Evolutionary conservation across 495 filamentous ascomycete genomes (phyloP).

Genomic region (Penicillium antarcticum): DNA sequence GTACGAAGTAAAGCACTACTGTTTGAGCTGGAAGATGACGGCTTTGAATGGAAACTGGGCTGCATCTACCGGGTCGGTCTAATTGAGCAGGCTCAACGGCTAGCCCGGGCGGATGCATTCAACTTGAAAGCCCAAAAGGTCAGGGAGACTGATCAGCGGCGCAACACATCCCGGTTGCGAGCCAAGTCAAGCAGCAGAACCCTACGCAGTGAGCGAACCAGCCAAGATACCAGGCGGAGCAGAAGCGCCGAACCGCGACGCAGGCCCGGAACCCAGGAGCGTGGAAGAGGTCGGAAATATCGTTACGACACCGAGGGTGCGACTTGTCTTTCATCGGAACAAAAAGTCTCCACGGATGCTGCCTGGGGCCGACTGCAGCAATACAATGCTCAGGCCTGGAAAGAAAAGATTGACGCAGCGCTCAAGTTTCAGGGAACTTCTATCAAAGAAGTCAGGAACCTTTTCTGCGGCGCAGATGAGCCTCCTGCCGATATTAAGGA

Average conservation of each 20-base stretch:
- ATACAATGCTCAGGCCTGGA: slow-evolving; percentile 89
- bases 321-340: slow-evolving; percentile 61
- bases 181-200: slow-evolving; percentile 48
- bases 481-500: slow-evolving; percentile 77
- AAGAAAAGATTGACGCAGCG: slow-evolving; percentile 78
- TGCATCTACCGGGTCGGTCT: slow-evolving; percentile 87
- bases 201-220: slow-evolving; percentile 42
- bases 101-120: slow-evolving; percentile 89
- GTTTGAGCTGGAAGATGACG: slow-evolving; percentile 91
- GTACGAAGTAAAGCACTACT: slow-evolving; percentile 76
- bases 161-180: slow-evolving; percentile 49
- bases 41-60: slow-evolving; percentile 95
- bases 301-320: slow-evolving; percentile 79
- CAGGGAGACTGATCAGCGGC: slow-evolving; percentile 58
- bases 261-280: slow-evolving; percentile 24
- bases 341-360: slow-evolving; percentile 66
- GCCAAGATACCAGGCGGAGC: slow-evolving; percentile 48
- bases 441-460: slow-evolving; percentile 73
- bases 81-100: slow-evolving; percentile 81
- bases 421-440: slow-evolving; percentile 64
- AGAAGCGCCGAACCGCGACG: slow-evolving; percentile 50
- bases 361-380: slow-evolving; percentile 72
- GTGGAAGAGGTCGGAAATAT: slow-evolving; percentile 47
- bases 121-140: slow-evolving; percentile 81
- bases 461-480: slow-evolving; percentile 83